A percentile compares a stretch with the other conserved stretches of the same genome.
Conservation (phyloP, 495 filamentous ascomycete genomes). For the Cryomyces minteri region DNA sequence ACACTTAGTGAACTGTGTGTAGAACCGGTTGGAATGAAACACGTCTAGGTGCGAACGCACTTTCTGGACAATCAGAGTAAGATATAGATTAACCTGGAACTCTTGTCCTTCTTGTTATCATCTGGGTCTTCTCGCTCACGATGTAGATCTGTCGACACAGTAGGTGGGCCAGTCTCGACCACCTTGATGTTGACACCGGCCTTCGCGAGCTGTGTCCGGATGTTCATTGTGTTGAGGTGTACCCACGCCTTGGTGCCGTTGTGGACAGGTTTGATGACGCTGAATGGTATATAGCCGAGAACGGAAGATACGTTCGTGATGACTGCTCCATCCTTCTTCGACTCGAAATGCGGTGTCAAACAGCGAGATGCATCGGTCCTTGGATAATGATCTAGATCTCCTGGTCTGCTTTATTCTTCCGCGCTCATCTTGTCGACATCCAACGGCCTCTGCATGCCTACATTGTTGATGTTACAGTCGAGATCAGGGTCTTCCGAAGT, state of each 20-base stretch:
- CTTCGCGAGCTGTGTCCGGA: constrained; percentile 24
- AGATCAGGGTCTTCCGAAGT: constrained; percentile 25
- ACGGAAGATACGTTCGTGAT: constrained; percentile 30
- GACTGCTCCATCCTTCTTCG: constrained; percentile 9
- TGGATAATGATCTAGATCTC: constrained; percentile 31
- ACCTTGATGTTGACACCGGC: constrained; percentile 18
- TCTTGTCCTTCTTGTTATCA: constrained; percentile 32
- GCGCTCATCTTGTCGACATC: constrained; percentile 11
- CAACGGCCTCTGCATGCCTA: constrained; percentile 16
- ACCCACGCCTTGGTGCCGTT: constrained; percentile 30
- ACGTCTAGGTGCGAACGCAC: too few relatives aligned
- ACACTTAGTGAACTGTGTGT: constrained; percentile 15
- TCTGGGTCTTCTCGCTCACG: constrained; percentile 29
- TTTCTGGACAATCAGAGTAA: too few relatives aligned
- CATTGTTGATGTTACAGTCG: constrained; percentile 28
- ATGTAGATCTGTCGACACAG: constrained; percentile 28
- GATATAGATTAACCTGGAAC: constrained; percentile 4
- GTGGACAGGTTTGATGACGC: constrained; percentile 28
- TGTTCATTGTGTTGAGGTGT: constrained; percentile 29
- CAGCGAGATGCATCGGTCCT: constrained; percentile 29
- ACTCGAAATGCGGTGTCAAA: constrained; percentile 23
- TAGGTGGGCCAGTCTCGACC: constrained; percentile 29
- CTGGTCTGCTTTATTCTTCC: constrained; percentile 22
- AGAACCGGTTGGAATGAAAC: too few relatives aligned
- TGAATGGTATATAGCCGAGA: constrained; percentile 25